phyloP scores from a whole-genome alignment of 768 basidiomycete species.

The Phylloporus sp. region DNA sequence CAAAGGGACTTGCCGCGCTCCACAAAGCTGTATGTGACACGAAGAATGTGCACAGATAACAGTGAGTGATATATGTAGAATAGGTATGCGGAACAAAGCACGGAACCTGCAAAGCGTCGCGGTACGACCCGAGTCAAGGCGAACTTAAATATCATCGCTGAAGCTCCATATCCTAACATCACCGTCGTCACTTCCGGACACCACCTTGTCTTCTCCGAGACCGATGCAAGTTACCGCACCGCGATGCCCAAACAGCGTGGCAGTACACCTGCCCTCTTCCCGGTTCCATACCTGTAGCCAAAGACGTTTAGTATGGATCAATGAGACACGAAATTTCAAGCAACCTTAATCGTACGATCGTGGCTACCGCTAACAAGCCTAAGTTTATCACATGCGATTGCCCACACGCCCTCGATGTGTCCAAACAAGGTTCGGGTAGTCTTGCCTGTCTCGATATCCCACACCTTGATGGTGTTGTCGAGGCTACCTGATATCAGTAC shows the following conservation, averaged over 20 bases:
- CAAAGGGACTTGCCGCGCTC: constrained; percentile 2
- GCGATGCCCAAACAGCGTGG: constrained; percentile 90
- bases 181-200: constrained; percentile 94
- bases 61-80: constrained; percentile 5
- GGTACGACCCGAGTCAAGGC: background rate
- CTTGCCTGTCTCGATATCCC: constrained; percentile 89
- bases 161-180: constrained; percentile 84
- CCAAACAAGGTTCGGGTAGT: constrained; percentile 84
- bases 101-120: background rate
- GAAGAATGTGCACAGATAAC: background rate
- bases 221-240: constrained; percentile 90
- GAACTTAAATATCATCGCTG: constrained; percentile 28
- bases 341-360: constrained; percentile 93
- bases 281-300: constrained; percentile 79
- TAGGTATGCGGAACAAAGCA: background rate
- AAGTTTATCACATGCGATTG: constrained; percentile 86
- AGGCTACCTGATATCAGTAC: constrained; percentile 84
- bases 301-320: background rate
- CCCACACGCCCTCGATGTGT: constrained; percentile 98
- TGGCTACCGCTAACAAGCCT: constrained; percentile 91
- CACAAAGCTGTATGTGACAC: constrained; percentile 2
- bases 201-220: constrained; percentile 90
- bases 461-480: constrained; percentile 93
- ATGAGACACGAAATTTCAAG: constrained; percentile 3
- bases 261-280: constrained; percentile 80